Evolutionary conservation across 2,329 filamentous ascomycete genomes (phyloP).

Genomic region (Neospermospora avenae): DNA sequence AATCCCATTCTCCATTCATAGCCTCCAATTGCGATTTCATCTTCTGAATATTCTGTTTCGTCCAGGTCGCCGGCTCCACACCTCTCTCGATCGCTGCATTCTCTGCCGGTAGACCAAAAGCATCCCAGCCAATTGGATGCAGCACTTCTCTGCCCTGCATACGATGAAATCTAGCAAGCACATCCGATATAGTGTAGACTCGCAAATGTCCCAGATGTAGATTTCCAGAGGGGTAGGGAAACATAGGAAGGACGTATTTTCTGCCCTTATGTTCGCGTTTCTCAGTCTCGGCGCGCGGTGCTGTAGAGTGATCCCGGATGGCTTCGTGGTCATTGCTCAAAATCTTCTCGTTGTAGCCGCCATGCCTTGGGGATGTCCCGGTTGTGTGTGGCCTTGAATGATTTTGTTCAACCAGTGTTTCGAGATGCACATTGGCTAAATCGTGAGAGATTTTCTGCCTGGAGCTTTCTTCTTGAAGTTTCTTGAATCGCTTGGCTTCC

Average conservation of each 20-base stretch:
- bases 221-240: slow-evolving; percentile 84
- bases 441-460: too few species aligned
- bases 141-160: slow-evolving; percentile 74
- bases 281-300: too few species aligned
- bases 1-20: slow-evolving; percentile 83
- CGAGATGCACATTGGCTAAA: too few species aligned
- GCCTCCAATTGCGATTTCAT: slow-evolving; percentile 79
- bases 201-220: slow-evolving; percentile 84
- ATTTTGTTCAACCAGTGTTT: too few species aligned
- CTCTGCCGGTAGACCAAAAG: slow-evolving; percentile 85
- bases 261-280: slow-evolving; percentile 19
- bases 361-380: neutral
- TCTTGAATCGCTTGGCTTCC: neutral
- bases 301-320: neutral
- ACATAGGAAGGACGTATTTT: slow-evolving; percentile 83
- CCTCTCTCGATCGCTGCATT: slow-evolving; percentile 86
- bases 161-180: slow-evolving; percentile 70
- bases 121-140: slow-evolving; percentile 94
- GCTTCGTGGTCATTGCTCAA: neutral
- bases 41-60: slow-evolving; percentile 70
- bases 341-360: neutral
- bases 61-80: slow-evolving; percentile 76
- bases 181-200: slow-evolving; percentile 88
- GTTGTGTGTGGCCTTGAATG: too few species aligned
- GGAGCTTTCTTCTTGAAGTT: too few species aligned